Base-by-base conservation (phyloP, 768 basidiomycete species). In the Suillus alpinus region DNA sequence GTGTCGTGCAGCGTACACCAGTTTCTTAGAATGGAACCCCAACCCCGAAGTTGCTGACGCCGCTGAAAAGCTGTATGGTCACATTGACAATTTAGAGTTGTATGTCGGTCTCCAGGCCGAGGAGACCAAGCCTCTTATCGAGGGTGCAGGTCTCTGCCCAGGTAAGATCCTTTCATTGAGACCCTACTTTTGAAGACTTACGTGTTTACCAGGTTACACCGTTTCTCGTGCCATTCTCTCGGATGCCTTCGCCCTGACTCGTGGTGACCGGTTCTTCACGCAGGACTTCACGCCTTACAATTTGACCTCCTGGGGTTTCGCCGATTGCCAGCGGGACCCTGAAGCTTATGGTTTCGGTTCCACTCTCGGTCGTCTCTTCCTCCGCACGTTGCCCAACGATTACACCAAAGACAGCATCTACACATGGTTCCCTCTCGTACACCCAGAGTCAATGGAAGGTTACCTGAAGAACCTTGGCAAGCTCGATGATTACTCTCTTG, bases 401-500 rank as follows among this genome's bases (percentile, higher is more conserved):
- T 94, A 81, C 74, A 80, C 81, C 0, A 80, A 83, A 60, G 85
- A 88, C 70, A 90, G 88, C 61, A 76, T 84, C 51, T 94, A 91
- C 69, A 86, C 92, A 4, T 92, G 90, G 84, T 94, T 93, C 86
- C 89, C 92, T n/a, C 78, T 94, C 47, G 87, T 93, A 86, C 89
- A 87, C 0, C 92, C 92, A 4, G 76, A 80, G 0, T 71, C 85
- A 2, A 92, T 93, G 91, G 75, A 83, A 61, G 73, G 67, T 1
- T 71, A 86, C 68, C 75, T 93, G 58, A 78, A 69, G 56, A 82
- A 89, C 36, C 67, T 92, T 39, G 81, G 81, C 43, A 74, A 83
- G 26, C 59, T 76, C 18, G 77, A 83, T 31, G 73, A 81, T 50
- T 94, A 93, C 64, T 79, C 85, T 60, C 53, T 86, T 23, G 69